Evolutionary conservation across 2,329 filamentous ascomycete genomes (phyloP).

Genomic region (Paraconiothyrium brasiliense): DNA sequence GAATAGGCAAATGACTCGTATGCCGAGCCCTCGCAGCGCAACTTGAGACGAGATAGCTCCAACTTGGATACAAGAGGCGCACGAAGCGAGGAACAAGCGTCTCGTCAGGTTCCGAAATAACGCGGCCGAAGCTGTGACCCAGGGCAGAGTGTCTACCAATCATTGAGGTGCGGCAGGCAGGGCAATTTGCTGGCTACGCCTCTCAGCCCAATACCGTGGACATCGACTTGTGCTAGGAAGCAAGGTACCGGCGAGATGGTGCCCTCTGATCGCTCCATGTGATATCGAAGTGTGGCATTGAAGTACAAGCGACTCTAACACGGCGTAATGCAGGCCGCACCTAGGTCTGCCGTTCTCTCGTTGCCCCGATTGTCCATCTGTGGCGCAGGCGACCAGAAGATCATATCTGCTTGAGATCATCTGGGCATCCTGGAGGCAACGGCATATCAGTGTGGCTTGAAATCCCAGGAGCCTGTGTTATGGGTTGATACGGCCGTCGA

Average conservation of each 20-base stretch:
- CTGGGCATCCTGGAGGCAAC: neutral
- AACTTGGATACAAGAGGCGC: neutral
- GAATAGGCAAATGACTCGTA: slow-evolving; percentile 6
- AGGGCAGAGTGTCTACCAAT: slow-evolving; percentile 13
- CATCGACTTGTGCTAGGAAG: neutral
- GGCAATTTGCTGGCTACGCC: slow-evolving; percentile 17
- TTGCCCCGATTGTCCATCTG: neutral
- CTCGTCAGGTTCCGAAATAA: neutral
- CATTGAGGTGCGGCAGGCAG: neutral
- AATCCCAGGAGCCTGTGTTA: slow-evolving; percentile 19
- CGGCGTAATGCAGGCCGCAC: slow-evolving; percentile 1
- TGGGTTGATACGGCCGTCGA: slow-evolving; percentile 11
- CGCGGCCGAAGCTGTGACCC: neutral
- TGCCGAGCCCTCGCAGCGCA: neutral
- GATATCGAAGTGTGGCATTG: slow-evolving; percentile 17
- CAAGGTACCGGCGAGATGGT: slow-evolving; percentile 14
- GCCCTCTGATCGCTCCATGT: slow-evolving; percentile 16
- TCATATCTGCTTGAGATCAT: neutral
- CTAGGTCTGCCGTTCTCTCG: neutral
- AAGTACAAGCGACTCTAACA: neutral
- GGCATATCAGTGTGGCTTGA: slow-evolving; percentile 5
- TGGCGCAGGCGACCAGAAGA: slow-evolving; percentile 13
- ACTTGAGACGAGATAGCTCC: slow-evolving; percentile 1
- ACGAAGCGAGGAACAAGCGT: neutral
- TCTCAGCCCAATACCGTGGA: slow-evolving; percentile 17